Evolutionary conservation across 257 asterid species (phyloP), one percentile per base, ranked within the genome.

Genomic region (Nicotiana otophora): DNA sequence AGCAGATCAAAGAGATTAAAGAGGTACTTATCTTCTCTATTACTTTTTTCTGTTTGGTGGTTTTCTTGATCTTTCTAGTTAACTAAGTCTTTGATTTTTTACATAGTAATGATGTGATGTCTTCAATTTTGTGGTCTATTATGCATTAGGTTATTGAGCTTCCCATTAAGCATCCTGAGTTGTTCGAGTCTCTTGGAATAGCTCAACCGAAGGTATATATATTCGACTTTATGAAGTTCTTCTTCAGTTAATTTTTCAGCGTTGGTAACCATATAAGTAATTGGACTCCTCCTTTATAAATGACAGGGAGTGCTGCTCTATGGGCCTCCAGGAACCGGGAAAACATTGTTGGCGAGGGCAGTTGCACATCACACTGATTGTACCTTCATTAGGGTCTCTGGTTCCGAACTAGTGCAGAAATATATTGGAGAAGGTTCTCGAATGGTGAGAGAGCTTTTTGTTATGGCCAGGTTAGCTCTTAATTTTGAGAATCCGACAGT

Each of bases 391-490:
- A 87, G 95, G 84, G 92, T 89, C 10, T 91, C 92, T 70, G 95
- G 95, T 48, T 91, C 93, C 12, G 93, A 91, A 85, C 88, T 91
- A 75, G 95, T 91, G 84, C 95, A 91, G 81, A 91, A 91, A 85
- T 91, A 91, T 86, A 91, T 91, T 84, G 95, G 93, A 68, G 93
- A 91, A 89, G 95, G 95, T 63, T 94, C 98, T 78, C 89, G 98
- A 79, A 94, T 94, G 98, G 96, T 94, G 85, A 91, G 98, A 86
- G 98, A 94, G 72, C 97, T 94, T 84, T 94, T 94, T 84, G 98
- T 94, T 54, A 94, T 94, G 98, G 97, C 98, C 84, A 92, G 98
- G 98, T 92, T 69, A 46, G 92, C 82, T 79, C 55, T 65, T 36
- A 53, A n/a, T 5, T 62, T 53, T 53, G 19, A 42, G 51, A 42